Evolutionary conservation across 2,329 filamentous ascomycete species (phyloP), one percentile per base, ranked within the genome.

Genomic region (Talaromyces sp.): DNA sequence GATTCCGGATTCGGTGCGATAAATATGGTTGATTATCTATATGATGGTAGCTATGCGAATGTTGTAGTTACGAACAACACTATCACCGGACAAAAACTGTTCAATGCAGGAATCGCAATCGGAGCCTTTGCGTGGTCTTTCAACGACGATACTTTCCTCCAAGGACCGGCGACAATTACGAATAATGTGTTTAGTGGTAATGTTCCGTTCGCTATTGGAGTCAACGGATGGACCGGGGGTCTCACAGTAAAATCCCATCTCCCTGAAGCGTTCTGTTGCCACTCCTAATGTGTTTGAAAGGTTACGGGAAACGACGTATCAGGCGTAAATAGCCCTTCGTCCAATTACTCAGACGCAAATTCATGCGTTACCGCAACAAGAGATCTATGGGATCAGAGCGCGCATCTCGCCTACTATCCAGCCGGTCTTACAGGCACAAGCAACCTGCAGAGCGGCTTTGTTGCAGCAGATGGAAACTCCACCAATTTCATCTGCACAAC

Each of bases 401-500:
- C 52, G 9, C 57, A 57, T 49, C 50, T 66, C 15, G 43, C 41
- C 8, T 62, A 66, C 52, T 66, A 66, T 41, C 64, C 60, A 17
- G n/a, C 50, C 8, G 64, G 64, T 15, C 39, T 66, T 6, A 57
- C 37, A 4, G 64, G 64, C 9, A 25, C 64, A 15, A 54, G 35
- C 3, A 41, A 62, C 43, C 31, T 66, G 5, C 64, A 66, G 39
- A 47, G 47, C 7, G 54, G 43, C 17, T 66, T 66, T n/a, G 50
- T 66, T 15, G 58, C 37, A n/a, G 50, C 60, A 13, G 3, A 19
- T 17, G 31, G n/a, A 39, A 66, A 66, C 60, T 61, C 49, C 8
- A 62, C 64, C 3, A 58, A 62, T 3, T 66, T 66, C 49, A 62
- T 66, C 50, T 66, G 64, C 35, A 62, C 64, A n/a, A 59, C 64